Percentiles rank a stretch among this genome's conserved stretches.
Evolutionary conservation across 306 rosid species (phyloP).

Genomic region (Sesbania bispinosa): DNA sequence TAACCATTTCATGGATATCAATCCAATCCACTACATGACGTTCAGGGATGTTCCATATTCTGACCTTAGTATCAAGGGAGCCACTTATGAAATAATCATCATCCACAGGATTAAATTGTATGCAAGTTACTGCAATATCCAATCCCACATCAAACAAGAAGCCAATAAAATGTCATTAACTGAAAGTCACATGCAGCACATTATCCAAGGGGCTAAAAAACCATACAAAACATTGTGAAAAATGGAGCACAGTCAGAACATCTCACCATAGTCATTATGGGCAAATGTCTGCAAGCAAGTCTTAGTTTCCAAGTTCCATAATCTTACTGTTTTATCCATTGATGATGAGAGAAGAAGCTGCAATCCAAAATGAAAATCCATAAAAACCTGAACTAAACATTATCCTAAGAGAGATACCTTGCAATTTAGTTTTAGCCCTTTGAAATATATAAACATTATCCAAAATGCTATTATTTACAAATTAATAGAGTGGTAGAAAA

Average conservation of each 20-base stretch:
- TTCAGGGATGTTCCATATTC: constrained; percentile 67
- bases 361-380: constrained; percentile 14
- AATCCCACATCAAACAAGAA: background rate
- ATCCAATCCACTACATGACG: constrained; percentile 73
- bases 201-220: background rate
- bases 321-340: constrained; percentile 85
- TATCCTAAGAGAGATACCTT: too few relatives aligned
- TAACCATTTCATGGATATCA: constrained; percentile 76
- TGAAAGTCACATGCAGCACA: background rate
- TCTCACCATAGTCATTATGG: constrained; percentile 88
- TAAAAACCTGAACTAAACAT: background rate
- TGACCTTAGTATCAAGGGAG: constrained; percentile 73
- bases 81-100: constrained; percentile 78
- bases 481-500: background rate
- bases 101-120: constrained; percentile 71
- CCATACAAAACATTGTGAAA: too few relatives aligned
- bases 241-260: too few relatives aligned
- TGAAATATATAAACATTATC: too few relatives aligned
- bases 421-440: too few relatives aligned
- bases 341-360: constrained; percentile 80
- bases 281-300: constrained; percentile 58
- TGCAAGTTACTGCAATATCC: constrained; percentile 67
- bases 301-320: constrained; percentile 72
- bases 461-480: too few relatives aligned
- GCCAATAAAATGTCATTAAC: background rate